phyloP scores from a whole-genome alignment of 768 basidiomycete genomes.

The Rhodotorula sphaerocarpa region DNA sequence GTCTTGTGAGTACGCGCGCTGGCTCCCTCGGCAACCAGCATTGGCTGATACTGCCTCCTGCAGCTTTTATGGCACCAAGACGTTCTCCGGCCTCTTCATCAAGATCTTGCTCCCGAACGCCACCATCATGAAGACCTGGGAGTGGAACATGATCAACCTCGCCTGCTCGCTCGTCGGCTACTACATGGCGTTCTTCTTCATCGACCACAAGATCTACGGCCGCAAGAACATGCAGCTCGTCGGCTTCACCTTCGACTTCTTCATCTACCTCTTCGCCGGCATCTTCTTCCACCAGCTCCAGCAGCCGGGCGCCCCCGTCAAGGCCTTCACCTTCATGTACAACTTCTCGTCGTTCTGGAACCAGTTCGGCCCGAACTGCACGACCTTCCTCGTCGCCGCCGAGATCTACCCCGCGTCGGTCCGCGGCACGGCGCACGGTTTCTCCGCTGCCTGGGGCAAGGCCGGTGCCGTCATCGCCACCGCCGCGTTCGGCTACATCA shows the following conservation, averaged over 20 bases:
- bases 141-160: constrained; percentile 46
- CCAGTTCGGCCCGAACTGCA: constrained; percentile 43
- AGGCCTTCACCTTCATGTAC: constrained; percentile 44
- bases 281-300: constrained; percentile 37
- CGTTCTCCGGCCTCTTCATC: constrained; percentile 46
- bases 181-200: constrained; percentile 45
- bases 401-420: constrained; percentile 47
- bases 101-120: constrained; percentile 43
- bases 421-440: constrained; percentile 46
- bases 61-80: constrained; percentile 43
- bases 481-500: constrained; percentile 46
- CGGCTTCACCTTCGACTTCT: constrained; percentile 44
- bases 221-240: constrained; percentile 43
- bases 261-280: constrained; percentile 42
- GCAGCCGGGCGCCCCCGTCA: constrained; percentile 40
- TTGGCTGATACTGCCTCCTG: not conserved
- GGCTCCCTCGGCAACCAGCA: not conserved
- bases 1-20: constrained; percentile 40
- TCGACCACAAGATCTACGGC: constrained; percentile 47
- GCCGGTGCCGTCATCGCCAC: constrained; percentile 46
- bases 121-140: constrained; percentile 44
- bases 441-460: constrained; percentile 45
- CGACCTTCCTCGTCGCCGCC: constrained; percentile 46
- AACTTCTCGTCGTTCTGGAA: constrained; percentile 44
- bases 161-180: constrained; percentile 46